Base-by-base conservation (phyloP, 164 flowering plant species). In the Vitis rotundifolia region DNA sequence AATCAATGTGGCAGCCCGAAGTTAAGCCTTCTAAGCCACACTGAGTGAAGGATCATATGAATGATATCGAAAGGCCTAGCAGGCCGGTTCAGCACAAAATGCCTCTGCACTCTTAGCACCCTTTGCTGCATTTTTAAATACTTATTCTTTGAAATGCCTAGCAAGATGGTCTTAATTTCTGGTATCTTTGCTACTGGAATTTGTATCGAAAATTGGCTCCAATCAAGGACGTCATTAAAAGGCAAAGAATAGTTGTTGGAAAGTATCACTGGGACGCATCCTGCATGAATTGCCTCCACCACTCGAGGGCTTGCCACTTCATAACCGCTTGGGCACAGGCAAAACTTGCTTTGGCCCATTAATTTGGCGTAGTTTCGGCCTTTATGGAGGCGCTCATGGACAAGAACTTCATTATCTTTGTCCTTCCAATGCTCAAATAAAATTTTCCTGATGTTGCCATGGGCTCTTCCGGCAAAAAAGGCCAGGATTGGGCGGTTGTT, bases 11-110 rank as follows among this genome's bases (percentile, higher is more conserved):
- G 44, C 44, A 16, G 26, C 61, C 13, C 53, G 5, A 68, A 13
- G n/a, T 70, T 70, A 12, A 70, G 66, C 59, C 72, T 59, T 29
- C 72, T 13, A 0, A 70, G 72, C 72, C 72, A 70, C 22, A 70
- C 16, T 1, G 72, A 70, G 60, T 70, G 72, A 11, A 70, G 57
- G 16, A 61, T 54, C 72, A 70, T 61, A 52, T 70, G 72, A 11
- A 70, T n/a, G 9, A 62, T 59, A 12, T 70, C 72, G 18, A 49
- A 70, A 50, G 66, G 50, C 18, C 62, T 70, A 7, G 72, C 59
- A 22, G 66, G 66, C 31, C 59, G 50, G 29, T 70, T 48, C 66
- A 70, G 49, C 66, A 18, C 67, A 29, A 70, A 70, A 61, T 70
- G 72, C 49, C 66, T 10, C 66, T 26, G 48, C 22, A 70, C 72